phyloP scores from a whole-genome alignment of 176 grass and related monocot genomes.

The Bonia amplexicaulis region DNA sequence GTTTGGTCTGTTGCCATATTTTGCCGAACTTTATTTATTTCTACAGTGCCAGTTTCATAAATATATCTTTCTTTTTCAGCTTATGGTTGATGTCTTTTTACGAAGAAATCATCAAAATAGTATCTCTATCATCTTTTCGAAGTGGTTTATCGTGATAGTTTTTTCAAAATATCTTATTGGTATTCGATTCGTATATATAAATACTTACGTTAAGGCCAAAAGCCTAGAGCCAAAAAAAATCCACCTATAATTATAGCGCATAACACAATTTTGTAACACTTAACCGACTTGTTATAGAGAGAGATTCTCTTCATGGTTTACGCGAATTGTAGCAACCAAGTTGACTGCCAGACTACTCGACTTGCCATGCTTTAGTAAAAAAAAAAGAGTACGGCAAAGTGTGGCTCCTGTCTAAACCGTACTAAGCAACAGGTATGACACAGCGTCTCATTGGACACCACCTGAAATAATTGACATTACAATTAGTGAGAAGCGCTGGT shows the following conservation, averaged over 20 bases:
- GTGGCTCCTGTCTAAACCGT: not conserved
- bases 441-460: not conserved
- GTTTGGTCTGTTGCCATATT: not conserved
- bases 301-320: not conserved
- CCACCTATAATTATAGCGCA: no score
- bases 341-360: not conserved
- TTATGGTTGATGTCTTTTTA: no score
- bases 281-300: not conserved
- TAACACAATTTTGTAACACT: not conserved
- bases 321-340: not conserved
- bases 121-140: no score
- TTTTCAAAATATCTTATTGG: no score
- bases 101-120: no score
- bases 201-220: rapidly evolving
- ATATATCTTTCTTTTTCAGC: no score
- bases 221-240: rapidly evolving
- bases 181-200: no score
- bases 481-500: not conserved
- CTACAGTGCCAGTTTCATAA: no score
- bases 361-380: not conserved
- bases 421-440: not conserved
- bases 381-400: not conserved
- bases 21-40: not conserved
- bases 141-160: no score
- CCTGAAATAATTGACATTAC: not conserved